Evolutionary conservation across 805 yeast genomes (phyloP), one percentile per base, ranked within the genome.

Genomic region (Saturnispora quitensis): DNA sequence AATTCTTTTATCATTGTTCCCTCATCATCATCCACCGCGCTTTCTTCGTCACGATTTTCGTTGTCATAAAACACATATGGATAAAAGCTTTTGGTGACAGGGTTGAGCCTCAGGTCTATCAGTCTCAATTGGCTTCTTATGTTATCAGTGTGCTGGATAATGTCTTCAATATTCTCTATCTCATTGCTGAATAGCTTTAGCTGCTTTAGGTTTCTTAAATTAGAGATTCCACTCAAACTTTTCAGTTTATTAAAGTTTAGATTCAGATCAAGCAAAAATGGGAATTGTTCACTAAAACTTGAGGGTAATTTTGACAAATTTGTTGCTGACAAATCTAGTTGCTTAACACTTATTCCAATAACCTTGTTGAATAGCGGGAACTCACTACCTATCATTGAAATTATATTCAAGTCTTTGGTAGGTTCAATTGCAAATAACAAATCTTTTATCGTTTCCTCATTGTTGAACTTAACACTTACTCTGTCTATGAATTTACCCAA

Each of bases 21-120:
- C 10, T 27, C 22, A 5, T 40, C 17, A 5, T 36, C 42, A 15
- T 54, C 60, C 12, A 54, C 57, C 1, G 53, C 53, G 3, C 44
- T 45, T 15, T 40, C 54, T 33, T 55, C 55, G 15, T 18, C 33
- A 17, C 10, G 25, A n/a, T 56, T 33, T 7, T 47, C 48, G 9
- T 52, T 47, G 4, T 76, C 75, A 54, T 72, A 73, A 61, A 78
- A 78, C 1, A 78, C 78, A 56, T 71, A 77, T 0, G 84, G 81
- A 59, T 78, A 77, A 47, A 74, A 66, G 10, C 70, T 73, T 43
- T 67, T 62, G 42, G 73, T 77, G 27, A 76, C 53, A 15, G 79
- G 75, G 55, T 78, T 78, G 50, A 77, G 71, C 36, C 82, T 65
- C 46, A 77, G 51, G 59, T 78, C 84, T 17, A 78, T 58, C 8